Evolutionary conservation across 495 filamentous ascomycete genomes (phyloP).

Genomic region (Penicillium chermesinum): DNA sequence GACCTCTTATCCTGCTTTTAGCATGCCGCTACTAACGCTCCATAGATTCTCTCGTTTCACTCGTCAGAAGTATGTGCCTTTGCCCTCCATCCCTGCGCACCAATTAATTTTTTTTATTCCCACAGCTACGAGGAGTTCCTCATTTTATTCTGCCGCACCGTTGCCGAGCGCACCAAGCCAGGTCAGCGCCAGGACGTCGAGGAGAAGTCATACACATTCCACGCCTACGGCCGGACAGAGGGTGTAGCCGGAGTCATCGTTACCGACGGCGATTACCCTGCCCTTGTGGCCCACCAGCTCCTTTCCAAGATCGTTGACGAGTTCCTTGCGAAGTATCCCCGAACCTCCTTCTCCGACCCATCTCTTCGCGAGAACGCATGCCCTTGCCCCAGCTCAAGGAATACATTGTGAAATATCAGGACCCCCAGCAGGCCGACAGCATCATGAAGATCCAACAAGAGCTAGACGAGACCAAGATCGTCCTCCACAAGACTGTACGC

Average conservation of each 20-base stretch:
- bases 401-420: slow-evolving; percentile 81
- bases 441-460: slow-evolving; percentile 96
- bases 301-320: slow-evolving; percentile 91
- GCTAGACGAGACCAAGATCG: slow-evolving; percentile 96
- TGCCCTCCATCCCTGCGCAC: neutral
- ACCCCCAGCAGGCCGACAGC: slow-evolving; percentile 80
- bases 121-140: slow-evolving; percentile 51
- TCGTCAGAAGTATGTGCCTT: slow-evolving; percentile 50
- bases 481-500: slow-evolving; percentile 80
- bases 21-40: slow-evolving; percentile 4
- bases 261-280: slow-evolving; percentile 83
- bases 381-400: slow-evolving; percentile 69
- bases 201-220: slow-evolving; percentile 72
- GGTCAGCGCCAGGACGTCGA: slow-evolving; percentile 88
- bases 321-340: slow-evolving; percentile 77
- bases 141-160: slow-evolving; percentile 51
- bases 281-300: slow-evolving; percentile 86
- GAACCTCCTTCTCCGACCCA: slow-evolving; percentile 55
- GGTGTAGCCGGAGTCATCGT: slow-evolving; percentile 87
- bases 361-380: slow-evolving; percentile 31
- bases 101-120: slow-evolving; percentile 5
- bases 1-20: neutral
- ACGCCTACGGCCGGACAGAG: slow-evolving; percentile 83
- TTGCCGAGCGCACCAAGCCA: slow-evolving; percentile 78
- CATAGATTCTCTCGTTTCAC: slow-evolving; percentile 72